Percentiles rank a stretch among this genome's conserved stretches.
Conservation (phyloP, 2,329 filamentous ascomycete genomes). For the Nectriaceae sp. region DNA sequence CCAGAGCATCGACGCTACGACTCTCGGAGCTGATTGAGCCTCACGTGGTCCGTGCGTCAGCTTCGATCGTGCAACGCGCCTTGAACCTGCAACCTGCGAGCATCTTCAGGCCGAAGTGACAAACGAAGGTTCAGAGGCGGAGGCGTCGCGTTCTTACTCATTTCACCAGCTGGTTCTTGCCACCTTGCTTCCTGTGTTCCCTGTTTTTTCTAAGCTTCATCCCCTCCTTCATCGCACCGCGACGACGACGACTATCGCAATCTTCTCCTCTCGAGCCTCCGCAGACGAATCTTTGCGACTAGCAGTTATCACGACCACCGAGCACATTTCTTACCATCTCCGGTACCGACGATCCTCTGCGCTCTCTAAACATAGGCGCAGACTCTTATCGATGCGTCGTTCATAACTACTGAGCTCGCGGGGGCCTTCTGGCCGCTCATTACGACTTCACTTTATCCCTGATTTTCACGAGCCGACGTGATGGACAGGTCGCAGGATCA, state of each 20-base stretch:
- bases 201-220: background rate
- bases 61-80: constrained; percentile 14
- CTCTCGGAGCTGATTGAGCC: constrained; percentile 10
- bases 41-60: constrained; percentile 11
- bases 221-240: background rate
- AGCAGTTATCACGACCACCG: background rate
- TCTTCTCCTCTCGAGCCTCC: background rate
- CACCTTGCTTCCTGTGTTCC: background rate
- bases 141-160: background rate
- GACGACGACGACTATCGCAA: background rate
- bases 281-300: background rate
- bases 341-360: constrained; percentile 1
- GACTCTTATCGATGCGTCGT: constrained; percentile 23
- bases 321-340: background rate
- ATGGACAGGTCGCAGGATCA: constrained; percentile 21
- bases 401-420: constrained; percentile 21
- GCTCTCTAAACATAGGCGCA: background rate
- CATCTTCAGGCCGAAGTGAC: constrained; percentile 3
- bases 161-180: background rate
- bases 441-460: constrained; percentile 11
- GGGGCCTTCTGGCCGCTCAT: constrained; percentile 27
- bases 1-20: too few relatives aligned
- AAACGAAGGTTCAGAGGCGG: constrained; percentile 8
- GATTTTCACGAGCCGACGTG: constrained; percentile 17
- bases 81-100: constrained; percentile 9